phyloP scores from a whole-genome alignment of 495 filamentous ascomycete genomes.

The Cudoniella acicularis region DNA sequence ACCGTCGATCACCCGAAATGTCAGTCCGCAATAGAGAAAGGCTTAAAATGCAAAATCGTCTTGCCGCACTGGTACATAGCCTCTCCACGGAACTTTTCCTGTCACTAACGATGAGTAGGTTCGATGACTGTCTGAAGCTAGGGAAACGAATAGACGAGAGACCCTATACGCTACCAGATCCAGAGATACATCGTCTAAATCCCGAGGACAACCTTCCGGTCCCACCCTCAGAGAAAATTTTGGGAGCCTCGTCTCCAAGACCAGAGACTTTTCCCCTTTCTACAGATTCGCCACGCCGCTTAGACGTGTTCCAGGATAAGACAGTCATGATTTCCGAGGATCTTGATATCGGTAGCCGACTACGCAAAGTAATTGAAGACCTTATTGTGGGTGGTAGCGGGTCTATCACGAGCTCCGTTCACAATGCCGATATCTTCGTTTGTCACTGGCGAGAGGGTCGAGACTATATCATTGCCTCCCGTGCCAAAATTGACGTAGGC shows the following conservation, averaged over 20 bases:
- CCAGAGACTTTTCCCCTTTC: conserved; percentile 52
- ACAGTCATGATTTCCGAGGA: conserved; percentile 67
- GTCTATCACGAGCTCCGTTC: conserved; percentile 58
- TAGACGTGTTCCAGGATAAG: conserved; percentile 63
- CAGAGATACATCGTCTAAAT: conserved; percentile 63
- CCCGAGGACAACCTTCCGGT: conserved; percentile 52
- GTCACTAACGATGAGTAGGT: conserved; percentile 53
- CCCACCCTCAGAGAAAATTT: conserved; percentile 55
- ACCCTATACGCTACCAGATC: conserved; percentile 84
- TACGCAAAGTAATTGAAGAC: conserved; percentile 62
- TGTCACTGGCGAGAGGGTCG: conserved; percentile 82
- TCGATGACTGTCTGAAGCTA: conserved; percentile 93
- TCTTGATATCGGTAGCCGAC: conserved; percentile 60
- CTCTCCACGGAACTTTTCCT: neutral
- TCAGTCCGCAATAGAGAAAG: conserved; percentile 55
- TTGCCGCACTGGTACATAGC: conserved; percentile 83
- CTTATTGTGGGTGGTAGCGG: conserved; percentile 70
- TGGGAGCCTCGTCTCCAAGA: conserved; percentile 68
- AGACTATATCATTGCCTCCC: conserved; percentile 73
- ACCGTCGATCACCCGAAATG: conserved; percentile 72
- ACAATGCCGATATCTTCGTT: conserved; percentile 74
- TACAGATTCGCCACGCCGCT: conserved; percentile 33
- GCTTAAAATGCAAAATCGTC: conserved; percentile 73
- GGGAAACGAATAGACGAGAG: conserved; percentile 81
- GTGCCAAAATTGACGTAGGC: conserved; percentile 74